Evolutionary conservation across 768 basidiomycete species (phyloP).

Genomic region (Kwoniella sp.): DNA sequence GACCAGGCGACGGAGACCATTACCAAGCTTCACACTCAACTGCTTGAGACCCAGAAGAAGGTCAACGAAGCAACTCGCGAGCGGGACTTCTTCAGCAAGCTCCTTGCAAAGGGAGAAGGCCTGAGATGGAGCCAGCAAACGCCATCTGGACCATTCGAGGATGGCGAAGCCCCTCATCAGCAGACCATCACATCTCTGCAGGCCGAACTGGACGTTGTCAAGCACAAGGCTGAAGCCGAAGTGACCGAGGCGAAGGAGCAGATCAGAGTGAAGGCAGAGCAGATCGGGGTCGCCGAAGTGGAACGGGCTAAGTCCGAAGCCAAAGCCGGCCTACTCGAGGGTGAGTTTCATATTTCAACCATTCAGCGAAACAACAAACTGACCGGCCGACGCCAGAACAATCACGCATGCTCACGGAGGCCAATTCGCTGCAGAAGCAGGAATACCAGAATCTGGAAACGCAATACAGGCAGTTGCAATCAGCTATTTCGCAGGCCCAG

Average conservation of each 20-base stretch:
- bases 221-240: constrained; percentile 74
- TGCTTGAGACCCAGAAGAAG: constrained; percentile 69
- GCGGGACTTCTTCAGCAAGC: constrained; percentile 72
- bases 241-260: constrained; percentile 69
- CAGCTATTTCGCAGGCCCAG: constrained; percentile 26
- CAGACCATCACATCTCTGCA: constrained; percentile 63
- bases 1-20: constrained; percentile 85
- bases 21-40: constrained; percentile 66
- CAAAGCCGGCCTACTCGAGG: constrained; percentile 70
- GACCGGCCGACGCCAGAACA: constrained; percentile 42
- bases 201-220: constrained; percentile 73
- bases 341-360: constrained; percentile 54
- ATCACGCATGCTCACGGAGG: constrained; percentile 31
- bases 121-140: constrained; percentile 50
- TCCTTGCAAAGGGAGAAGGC: constrained; percentile 56
- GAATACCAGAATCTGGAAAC: constrained; percentile 30
- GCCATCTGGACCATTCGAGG: constrained; percentile 17
- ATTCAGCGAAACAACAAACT: neutral
- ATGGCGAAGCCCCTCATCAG: constrained; percentile 19
- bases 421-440: constrained; percentile 36
- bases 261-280: constrained; percentile 61
- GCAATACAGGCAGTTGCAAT: constrained; percentile 30
- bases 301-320: constrained; percentile 78
- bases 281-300: constrained; percentile 62
- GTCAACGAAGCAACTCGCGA: constrained; percentile 78